Conservation (phyloP, 805 yeast genomes). For the Candida vartiovaarae region DNA sequence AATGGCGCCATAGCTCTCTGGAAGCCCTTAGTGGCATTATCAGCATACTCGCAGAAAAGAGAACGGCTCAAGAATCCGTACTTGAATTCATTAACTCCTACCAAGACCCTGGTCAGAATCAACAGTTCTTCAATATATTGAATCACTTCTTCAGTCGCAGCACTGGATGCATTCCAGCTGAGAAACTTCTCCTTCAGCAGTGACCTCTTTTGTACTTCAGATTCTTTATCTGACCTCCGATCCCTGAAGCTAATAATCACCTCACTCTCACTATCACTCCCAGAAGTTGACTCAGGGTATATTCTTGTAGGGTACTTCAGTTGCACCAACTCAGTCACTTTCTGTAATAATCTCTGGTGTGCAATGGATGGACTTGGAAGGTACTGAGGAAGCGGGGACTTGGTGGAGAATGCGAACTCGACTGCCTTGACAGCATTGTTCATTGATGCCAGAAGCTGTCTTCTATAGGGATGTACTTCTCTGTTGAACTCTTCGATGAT, state of each 20-base stretch:
- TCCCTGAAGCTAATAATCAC: slow-evolving; percentile 11
- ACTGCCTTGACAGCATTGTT: slow-evolving; percentile 33
- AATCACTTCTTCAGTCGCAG: slow-evolving; percentile 42
- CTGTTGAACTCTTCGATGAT: slow-evolving; percentile 36
- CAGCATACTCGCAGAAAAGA: slow-evolving; percentile 35
- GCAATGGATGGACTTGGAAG: slow-evolving; percentile 43
- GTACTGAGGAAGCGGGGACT: slow-evolving; percentile 43
- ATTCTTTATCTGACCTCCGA: slow-evolving; percentile 1
- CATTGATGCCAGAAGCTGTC: slow-evolving; percentile 37
- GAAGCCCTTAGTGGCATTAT: slow-evolving; percentile 32
- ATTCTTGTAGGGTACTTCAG: slow-evolving; percentile 16
- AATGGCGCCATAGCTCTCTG: slow-evolving; percentile 3
- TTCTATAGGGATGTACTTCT: slow-evolving; percentile 34
- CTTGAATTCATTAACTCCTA: slow-evolving; percentile 43
- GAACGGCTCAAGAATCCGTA: slow-evolving; percentile 46
- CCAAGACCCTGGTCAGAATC: slow-evolving; percentile 33
- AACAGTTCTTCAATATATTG: slow-evolving; percentile 42
- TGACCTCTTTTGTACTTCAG: slow-evolving; percentile 20
- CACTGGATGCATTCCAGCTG: slow-evolving; percentile 46
- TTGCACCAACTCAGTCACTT: slow-evolving; percentile 33
- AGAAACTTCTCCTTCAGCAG: slow-evolving; percentile 31
- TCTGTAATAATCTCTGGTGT: slow-evolving; percentile 37
- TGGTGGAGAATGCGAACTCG: slow-evolving; percentile 35
- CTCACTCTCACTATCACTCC: slow-evolving; percentile 21
- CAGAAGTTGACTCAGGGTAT: slow-evolving; percentile 3